These are phyloP conservation scores for Penicillium taxi DNA, from an alignment of 495 filamentous ascomycete species.

Conservation along the genomic window DNA sequence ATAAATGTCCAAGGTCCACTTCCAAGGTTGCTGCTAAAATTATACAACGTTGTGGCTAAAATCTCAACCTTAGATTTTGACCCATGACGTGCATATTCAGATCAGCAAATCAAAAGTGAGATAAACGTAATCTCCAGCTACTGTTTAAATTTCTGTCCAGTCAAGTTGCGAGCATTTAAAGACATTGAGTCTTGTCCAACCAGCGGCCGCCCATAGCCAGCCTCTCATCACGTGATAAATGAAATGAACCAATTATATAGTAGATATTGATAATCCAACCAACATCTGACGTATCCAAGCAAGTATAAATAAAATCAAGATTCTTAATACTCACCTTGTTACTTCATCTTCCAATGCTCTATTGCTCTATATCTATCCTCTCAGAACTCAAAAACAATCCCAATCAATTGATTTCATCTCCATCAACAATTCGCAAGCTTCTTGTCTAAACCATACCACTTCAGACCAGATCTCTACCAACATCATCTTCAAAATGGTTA, in stretches of 20 bases:
- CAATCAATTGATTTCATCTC: too few species aligned
- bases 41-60: too few species aligned
- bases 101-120: conserved; percentile 5
- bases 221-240: conserved; percentile 9
- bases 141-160: background rate
- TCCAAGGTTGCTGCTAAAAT: too few species aligned
- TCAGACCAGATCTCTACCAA: background rate
- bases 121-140: conserved; percentile 5
- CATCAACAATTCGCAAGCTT: background rate
- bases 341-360: background rate
- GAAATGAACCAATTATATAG: conserved; percentile 17
- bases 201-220: conserved; percentile 2
- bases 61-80: too few species aligned
- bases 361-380: too few species aligned
- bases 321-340: too few species aligned
- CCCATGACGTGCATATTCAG: too few species aligned
- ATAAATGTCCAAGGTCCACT: too few species aligned
- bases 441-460: background rate
- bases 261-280: conserved; percentile 24
- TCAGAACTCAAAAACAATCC: too few species aligned
- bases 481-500: conserved; percentile 36
- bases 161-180: conserved; percentile 6
- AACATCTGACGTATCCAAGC: conserved; percentile 9
- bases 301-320: conserved; percentile 32
- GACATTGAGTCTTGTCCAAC: conserved; percentile 6